Evolutionary conservation across 495 filamentous ascomycete genomes (phyloP).

Genomic region (Penicillium soppii): DNA sequence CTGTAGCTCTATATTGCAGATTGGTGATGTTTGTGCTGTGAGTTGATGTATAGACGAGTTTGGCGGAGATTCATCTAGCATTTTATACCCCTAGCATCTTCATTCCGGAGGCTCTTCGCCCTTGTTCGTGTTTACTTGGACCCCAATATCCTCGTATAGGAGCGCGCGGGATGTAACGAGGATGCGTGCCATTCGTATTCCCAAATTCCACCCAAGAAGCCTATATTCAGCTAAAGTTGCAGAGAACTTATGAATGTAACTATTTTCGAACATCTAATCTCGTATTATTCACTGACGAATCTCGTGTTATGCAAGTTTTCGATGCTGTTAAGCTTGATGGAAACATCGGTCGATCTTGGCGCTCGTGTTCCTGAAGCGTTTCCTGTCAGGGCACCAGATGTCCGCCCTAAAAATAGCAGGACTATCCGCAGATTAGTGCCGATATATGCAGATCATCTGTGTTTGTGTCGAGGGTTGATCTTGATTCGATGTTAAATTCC

Average conservation of each 20-base stretch:
- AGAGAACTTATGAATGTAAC: neutral
- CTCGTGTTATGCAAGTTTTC: neutral
- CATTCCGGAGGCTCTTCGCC: neutral
- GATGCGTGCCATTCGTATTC: neutral
- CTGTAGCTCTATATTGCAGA: neutral
- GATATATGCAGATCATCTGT: conserved; percentile 3
- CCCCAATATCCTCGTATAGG: conserved; percentile 8
- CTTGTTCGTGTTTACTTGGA: too few species aligned
- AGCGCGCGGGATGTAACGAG: neutral
- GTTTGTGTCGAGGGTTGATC: neutral
- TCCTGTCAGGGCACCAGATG: neutral
- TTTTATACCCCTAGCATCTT: neutral
- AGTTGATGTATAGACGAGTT: neutral
- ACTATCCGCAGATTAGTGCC: neutral
- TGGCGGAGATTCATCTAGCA: neutral
- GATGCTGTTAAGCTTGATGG: neutral
- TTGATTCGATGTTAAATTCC: neutral
- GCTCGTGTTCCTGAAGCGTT: conserved; percentile 6
- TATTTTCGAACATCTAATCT: neutral
- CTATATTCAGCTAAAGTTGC: neutral
- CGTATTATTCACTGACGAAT: neutral
- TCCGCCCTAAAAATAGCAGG: conserved; percentile 5
- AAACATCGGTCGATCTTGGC: conserved; percentile 2
- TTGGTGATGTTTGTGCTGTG: neutral
- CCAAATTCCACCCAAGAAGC: neutral